Evolutionary conservation across 257 asterid genomes (phyloP).

Genomic region (Vinca minor): DNA sequence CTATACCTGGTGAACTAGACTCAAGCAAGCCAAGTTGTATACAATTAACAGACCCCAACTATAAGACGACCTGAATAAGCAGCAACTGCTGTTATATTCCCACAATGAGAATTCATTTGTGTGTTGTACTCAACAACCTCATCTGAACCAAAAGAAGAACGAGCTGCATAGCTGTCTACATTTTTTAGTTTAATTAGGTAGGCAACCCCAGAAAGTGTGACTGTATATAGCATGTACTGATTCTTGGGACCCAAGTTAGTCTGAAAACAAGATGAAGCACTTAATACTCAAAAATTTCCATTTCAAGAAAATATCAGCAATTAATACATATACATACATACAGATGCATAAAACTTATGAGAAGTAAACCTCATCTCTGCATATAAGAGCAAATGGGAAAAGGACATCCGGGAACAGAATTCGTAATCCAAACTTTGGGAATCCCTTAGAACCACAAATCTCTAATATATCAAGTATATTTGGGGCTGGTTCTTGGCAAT

Average conservation of each 20-base stretch:
- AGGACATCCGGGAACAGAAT: conserved; percentile 64
- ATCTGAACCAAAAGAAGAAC: conserved; percentile 38
- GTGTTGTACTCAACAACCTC: conserved; percentile 62
- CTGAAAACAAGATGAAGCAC: conserved; percentile 36
- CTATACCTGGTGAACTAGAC: conserved; percentile 59
- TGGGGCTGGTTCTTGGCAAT: conserved; percentile 39
- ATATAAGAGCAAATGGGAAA: conserved; percentile 66
- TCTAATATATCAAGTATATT: conserved; percentile 63
- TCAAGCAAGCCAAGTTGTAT: conserved; percentile 65
- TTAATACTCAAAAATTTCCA: not conserved
- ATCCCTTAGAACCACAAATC: conserved; percentile 44
- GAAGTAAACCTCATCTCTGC: conserved; percentile 52
- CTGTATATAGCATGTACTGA: conserved; percentile 51
- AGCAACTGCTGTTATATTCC: conserved; percentile 51
- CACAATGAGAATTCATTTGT: conserved; percentile 41
- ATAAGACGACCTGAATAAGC: conserved; percentile 54
- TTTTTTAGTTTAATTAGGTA: conserved; percentile 56
- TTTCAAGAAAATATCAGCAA: too few species aligned
- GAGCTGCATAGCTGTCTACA: conserved; percentile 49
- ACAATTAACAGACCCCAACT: conserved; percentile 66
- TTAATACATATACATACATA: not conserved
- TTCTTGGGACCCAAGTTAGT: conserved; percentile 30
- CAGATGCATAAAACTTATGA: not conserved
- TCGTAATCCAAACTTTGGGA: conserved; percentile 52
- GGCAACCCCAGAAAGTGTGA: conserved; percentile 76